These are phyloP conservation scores for Grosmannia huntii DNA, from an alignment of 2,329 filamentous ascomycete species.

Conservation along the genomic window DNA sequence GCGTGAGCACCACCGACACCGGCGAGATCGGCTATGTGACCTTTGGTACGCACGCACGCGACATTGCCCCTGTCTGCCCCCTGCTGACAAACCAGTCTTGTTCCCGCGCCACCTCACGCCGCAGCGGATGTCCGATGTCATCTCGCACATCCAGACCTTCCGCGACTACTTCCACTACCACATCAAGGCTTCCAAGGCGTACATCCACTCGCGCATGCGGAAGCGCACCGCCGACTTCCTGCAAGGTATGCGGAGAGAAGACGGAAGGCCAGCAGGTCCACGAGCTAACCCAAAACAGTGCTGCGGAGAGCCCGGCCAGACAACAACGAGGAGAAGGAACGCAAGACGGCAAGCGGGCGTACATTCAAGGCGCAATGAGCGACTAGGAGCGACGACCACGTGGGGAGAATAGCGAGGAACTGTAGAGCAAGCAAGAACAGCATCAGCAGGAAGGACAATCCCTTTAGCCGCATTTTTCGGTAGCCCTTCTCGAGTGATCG, in stretches of 20 bases:
- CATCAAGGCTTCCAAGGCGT: slow-evolving; percentile 98
- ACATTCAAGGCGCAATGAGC: slow-evolving; percentile 52
- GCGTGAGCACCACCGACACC: slow-evolving; percentile 61
- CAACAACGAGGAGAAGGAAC: slow-evolving; percentile 92
- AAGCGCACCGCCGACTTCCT: slow-evolving; percentile 96
- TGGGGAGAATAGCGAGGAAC: background rate
- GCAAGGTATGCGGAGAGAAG: slow-evolving; percentile 49
- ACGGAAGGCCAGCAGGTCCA: background rate
- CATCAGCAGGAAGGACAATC: background rate
- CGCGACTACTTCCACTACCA: slow-evolving; percentile 99
- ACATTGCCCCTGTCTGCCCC: slow-evolving; percentile 46
- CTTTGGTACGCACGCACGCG: slow-evolving; percentile 87
- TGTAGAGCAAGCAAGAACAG: background rate
- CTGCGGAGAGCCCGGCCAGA: slow-evolving; percentile 89
- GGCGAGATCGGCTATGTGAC: slow-evolving; percentile 95
- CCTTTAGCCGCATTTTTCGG: background rate
- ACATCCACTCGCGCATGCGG: slow-evolving; percentile 97
- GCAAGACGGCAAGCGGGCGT: slow-evolving; percentile 92
- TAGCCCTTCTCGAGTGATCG: too few relatives aligned
- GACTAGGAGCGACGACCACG: too few relatives aligned
- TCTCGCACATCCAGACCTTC: slow-evolving; percentile 99
- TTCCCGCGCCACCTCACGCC: slow-evolving; percentile 90
- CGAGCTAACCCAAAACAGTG: slow-evolving; percentile 38
- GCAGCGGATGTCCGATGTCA: slow-evolving; percentile 85
- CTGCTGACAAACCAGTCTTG: slow-evolving; percentile 47